Conservation (phyloP, 2,329 filamentous ascomycete genomes). For the Curvularia verruculosa region DNA sequence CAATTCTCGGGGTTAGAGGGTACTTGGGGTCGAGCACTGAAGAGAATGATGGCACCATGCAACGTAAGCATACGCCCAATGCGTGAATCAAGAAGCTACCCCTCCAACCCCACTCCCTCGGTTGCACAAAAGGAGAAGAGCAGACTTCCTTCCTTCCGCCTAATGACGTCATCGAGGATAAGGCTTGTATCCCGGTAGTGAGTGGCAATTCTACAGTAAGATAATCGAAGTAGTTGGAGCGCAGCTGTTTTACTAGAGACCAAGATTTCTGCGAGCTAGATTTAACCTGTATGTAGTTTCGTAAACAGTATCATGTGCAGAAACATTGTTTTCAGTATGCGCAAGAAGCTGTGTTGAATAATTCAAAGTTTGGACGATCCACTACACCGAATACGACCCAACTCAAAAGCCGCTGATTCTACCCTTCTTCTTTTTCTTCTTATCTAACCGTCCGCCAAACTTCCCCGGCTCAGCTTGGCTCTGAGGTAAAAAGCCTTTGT, state of each 20-base stretch:
- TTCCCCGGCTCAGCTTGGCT: constrained; percentile 46
- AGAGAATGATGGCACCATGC: background rate
- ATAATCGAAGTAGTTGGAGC: background rate
- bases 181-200: background rate
- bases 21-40: background rate
- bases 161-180: constrained; percentile 8
- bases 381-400: no score
- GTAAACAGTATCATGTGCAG: background rate
- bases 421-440: constrained; percentile 46
- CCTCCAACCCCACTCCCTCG: constrained; percentile 23
- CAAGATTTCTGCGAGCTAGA: background rate
- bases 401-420: constrained; percentile 43
- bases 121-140: background rate
- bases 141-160: constrained; percentile 12
- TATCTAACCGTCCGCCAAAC: constrained; percentile 43
- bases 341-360: background rate
- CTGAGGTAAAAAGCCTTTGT: constrained; percentile 15
- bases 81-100: constrained; percentile 20
- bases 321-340: background rate
- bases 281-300: background rate
- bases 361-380: background rate
- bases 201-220: background rate
- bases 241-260: background rate
- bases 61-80: background rate
- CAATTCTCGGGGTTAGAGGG: background rate